These are phyloP conservation scores for Raddia guianensis DNA, from an alignment of 176 grass and related monocot genomes.

Conservation along the genomic window DNA sequence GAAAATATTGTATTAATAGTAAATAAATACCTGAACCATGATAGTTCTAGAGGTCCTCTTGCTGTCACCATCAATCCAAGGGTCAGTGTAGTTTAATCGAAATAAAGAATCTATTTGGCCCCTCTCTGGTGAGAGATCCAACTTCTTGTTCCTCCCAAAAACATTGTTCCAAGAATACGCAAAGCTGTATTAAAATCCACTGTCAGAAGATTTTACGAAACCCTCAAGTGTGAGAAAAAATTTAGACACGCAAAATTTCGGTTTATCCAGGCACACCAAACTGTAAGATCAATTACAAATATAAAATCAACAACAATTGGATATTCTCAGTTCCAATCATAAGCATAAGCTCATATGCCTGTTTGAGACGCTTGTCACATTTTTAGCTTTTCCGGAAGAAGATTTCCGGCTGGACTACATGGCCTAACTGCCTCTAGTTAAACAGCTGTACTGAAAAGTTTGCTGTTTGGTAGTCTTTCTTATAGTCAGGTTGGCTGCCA, in stretches of 20 bases:
- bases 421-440: too few species aligned
- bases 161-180: slow-evolving; percentile 83
- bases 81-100: slow-evolving; percentile 86
- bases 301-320: too few species aligned
- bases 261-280: background rate
- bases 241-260: slow-evolving; percentile 3
- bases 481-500: too few species aligned
- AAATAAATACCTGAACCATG: slow-evolving; percentile 87
- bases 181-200: slow-evolving; percentile 64
- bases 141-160: slow-evolving; percentile 94
- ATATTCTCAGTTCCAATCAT: too few species aligned
- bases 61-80: slow-evolving; percentile 96
- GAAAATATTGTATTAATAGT: slow-evolving; percentile 25
- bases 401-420: too few species aligned
- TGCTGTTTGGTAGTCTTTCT: too few species aligned
- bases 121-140: slow-evolving; percentile 89
- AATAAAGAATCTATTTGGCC: slow-evolving; percentile 95
- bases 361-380: too few species aligned
- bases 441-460: too few species aligned
- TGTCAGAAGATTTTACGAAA: background rate
- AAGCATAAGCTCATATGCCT: too few species aligned
- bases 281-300: too few species aligned
- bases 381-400: too few species aligned
- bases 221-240: too few species aligned
- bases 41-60: slow-evolving; percentile 85